Conservation (phyloP, 257 asterid species). For the Fraxinus pennsylvanica region DNA sequence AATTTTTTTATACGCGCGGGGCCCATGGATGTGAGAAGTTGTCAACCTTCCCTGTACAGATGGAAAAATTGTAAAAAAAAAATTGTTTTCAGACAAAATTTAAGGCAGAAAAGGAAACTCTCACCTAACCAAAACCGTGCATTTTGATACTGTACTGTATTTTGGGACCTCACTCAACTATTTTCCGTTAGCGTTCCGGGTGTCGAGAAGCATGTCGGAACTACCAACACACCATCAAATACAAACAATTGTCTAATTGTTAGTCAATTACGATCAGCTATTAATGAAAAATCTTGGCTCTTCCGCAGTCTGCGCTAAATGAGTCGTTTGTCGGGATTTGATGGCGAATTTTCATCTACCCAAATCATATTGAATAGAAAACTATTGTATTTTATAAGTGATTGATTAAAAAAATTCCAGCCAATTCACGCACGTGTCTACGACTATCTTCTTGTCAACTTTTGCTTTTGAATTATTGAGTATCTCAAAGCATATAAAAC, state of each 20-base stretch:
- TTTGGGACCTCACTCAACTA: background rate
- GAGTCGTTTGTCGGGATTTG: too few relatives aligned
- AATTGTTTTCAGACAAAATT: background rate
- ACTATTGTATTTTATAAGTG: too few relatives aligned
- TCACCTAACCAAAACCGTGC: background rate
- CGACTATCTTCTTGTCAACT: background rate
- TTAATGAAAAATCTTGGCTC: background rate
- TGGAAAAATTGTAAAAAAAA: too few relatives aligned
- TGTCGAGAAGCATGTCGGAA: background rate
- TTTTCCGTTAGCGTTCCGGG: background rate
- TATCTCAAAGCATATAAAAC: too few relatives aligned
- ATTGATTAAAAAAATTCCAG: too few relatives aligned
- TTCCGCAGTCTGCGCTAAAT: background rate
- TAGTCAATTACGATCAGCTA: background rate
- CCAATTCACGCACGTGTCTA: background rate
- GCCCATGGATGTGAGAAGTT: too few relatives aligned
- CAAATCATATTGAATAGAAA: background rate
- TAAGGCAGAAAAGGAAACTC: background rate
- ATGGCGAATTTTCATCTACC: too few relatives aligned
- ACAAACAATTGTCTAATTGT: background rate
- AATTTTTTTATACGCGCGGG: too few relatives aligned
- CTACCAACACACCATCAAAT: background rate
- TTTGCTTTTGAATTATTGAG: background rate
- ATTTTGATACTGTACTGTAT: background rate
- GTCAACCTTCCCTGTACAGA: too few relatives aligned